phyloP scores from a whole-genome alignment of 345 rosid species.

The Linum trigynum region DNA sequence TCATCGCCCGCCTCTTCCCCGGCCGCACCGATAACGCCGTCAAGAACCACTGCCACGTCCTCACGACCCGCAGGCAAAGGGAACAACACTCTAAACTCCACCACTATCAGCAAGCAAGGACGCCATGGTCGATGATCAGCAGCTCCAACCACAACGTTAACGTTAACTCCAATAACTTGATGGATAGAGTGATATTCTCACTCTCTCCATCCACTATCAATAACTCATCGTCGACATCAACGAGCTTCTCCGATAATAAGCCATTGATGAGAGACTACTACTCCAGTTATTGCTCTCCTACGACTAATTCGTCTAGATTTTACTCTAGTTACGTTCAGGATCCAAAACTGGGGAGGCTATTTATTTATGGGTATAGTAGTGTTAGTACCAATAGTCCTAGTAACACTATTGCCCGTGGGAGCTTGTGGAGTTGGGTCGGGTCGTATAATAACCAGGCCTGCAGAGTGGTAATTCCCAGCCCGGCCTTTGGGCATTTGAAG shows the following conservation, averaged over 20 bases:
- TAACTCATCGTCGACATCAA: too few relatives aligned
- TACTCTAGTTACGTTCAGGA: background rate
- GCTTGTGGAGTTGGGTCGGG: background rate
- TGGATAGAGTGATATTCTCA: too few relatives aligned
- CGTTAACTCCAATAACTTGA: too few relatives aligned
- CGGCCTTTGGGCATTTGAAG: background rate
- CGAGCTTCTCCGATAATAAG: too few relatives aligned
- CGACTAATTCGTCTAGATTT: too few relatives aligned
- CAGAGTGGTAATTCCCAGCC: background rate
- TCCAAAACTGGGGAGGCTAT: background rate
- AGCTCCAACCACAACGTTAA: too few relatives aligned
- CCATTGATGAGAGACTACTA: too few relatives aligned
- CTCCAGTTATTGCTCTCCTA: too few relatives aligned
- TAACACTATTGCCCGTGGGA: background rate
- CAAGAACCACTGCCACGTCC: slow-evolving; percentile 96
- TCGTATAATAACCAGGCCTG: background rate
- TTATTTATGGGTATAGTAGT: background rate
- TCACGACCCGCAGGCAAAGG: slow-evolving; percentile 66
- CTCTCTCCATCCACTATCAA: too few relatives aligned
- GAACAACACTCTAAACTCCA: slow-evolving; percentile 23
- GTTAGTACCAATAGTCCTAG: background rate
- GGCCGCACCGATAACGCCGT: slow-evolving; percentile 96
- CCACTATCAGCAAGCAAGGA: too few relatives aligned
- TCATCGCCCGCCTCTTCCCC: slow-evolving; percentile 70
- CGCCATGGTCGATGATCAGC: too few relatives aligned